These are phyloP conservation scores for Taphrina populina DNA, from an alignment of 1,139 yeast species.

Conservation along the genomic window DNA sequence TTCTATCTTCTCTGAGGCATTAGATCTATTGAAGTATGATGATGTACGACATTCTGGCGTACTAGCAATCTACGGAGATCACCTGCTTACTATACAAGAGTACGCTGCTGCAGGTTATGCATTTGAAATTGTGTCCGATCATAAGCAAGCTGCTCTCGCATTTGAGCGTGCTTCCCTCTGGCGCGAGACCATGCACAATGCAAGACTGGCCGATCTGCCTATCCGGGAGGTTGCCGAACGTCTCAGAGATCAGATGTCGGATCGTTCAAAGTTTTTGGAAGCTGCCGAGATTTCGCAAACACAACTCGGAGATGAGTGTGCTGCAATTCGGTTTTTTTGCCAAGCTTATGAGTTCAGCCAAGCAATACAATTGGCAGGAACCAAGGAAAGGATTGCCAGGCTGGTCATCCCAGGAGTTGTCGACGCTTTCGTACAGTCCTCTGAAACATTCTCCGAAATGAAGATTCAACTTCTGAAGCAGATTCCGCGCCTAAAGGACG, in stretches of 20 bases:
- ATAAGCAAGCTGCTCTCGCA: conserved; percentile 63
- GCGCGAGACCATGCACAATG: conserved; percentile 76
- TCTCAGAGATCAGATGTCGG: conserved; percentile 60
- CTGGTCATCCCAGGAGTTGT: conserved; percentile 74
- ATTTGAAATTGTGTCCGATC: conserved; percentile 65
- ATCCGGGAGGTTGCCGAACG: conserved; percentile 41
- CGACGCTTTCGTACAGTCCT: conserved; percentile 83
- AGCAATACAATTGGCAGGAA: conserved; percentile 65
- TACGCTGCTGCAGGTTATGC: conserved; percentile 73
- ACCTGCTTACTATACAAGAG: conserved; percentile 29
- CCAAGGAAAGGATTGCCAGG: conserved; percentile 45
- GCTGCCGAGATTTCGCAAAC: conserved; percentile 78
- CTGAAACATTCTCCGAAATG: conserved; percentile 90
- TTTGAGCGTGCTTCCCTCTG: conserved; percentile 66
- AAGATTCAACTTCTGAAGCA: conserved; percentile 81
- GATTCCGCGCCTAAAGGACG: conserved; percentile 74
- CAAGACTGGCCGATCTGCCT: conserved; percentile 46
- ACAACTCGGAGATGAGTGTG: conserved; percentile 60
- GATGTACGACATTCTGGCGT: conserved; percentile 54
- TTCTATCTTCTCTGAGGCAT: conserved; percentile 67
- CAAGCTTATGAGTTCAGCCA: conserved; percentile 72
- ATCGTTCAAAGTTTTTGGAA: conserved; percentile 70
- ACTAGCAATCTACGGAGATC: conserved; percentile 37
- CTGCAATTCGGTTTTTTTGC: conserved; percentile 67
- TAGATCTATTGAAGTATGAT: conserved; percentile 62